Evolutionary conservation across 169 alveolate genomes (phyloP).

Genomic region (Plasmodium knowlesi): DNA sequence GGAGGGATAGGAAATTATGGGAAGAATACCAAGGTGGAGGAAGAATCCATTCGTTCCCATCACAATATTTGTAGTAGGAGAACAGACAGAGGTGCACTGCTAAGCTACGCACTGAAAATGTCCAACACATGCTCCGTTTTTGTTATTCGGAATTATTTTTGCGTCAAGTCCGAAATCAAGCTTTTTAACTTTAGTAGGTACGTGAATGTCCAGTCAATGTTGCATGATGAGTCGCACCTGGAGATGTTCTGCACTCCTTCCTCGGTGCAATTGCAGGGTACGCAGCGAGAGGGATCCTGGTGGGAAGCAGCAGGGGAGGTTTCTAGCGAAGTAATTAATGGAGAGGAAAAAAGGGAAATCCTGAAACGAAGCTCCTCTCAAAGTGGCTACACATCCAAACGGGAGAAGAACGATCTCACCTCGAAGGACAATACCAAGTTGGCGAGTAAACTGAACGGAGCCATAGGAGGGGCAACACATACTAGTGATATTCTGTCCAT

Average conservation of each 20-base stretch:
- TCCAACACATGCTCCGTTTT: conserved; percentile 48
- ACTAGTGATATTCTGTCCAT: background rate
- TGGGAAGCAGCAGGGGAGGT: background rate
- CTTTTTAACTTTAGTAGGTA: conserved; percentile 59
- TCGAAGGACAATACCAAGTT: too few species aligned
- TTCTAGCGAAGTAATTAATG: too few species aligned
- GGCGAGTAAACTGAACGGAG: too few species aligned
- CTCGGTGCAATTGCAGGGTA: background rate
- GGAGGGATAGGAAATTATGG: background rate
- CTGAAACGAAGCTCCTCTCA: too few species aligned
- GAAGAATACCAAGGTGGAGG: background rate
- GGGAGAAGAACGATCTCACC: too few species aligned
- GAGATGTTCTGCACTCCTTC: background rate
- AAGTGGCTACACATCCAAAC: background rate
- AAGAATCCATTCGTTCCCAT: background rate
- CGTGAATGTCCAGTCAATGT: conserved; percentile 17
- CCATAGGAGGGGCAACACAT: background rate
- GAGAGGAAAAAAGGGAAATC: too few species aligned
- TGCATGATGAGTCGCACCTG: conserved; percentile 27
- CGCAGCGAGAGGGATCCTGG: background rate
- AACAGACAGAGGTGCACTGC: background rate
- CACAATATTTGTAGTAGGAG: background rate
- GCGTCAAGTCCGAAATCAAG: conserved; percentile 29
- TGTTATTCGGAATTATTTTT: conserved; percentile 25
- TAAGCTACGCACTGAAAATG: conserved; percentile 8